A percentile compares a stretch with the other conserved stretches of the same genome.
phyloP scores from a whole-genome alignment of 1,284 basidiomycete species.

The Tylopilus sp. region DNA sequence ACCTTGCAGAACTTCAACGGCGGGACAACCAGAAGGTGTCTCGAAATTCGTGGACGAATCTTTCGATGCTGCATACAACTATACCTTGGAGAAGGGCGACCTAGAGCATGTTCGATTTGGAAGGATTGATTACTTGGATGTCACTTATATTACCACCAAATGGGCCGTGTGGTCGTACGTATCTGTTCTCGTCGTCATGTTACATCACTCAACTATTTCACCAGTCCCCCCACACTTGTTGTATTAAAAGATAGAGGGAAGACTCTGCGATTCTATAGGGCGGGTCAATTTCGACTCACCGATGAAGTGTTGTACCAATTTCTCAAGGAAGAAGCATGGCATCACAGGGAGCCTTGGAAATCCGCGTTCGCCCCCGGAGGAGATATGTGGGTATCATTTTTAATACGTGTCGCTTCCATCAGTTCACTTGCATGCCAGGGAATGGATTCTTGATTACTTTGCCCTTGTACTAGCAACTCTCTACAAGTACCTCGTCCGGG shows the following conservation, averaged over 20 bases:
- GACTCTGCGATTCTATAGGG: slow-evolving; percentile 78
- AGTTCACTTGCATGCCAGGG: slow-evolving; percentile 53
- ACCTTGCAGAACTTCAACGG: slow-evolving; percentile 66
- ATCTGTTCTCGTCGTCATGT: slow-evolving; percentile 12
- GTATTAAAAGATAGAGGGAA: slow-evolving; percentile 74
- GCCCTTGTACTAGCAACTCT: slow-evolving; percentile 59
- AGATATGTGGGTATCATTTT: slow-evolving; percentile 59
- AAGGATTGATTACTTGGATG: slow-evolving; percentile 84
- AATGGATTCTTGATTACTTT: slow-evolving; percentile 73
- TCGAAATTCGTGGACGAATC: slow-evolving; percentile 75
- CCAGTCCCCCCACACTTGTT: slow-evolving; percentile 77
- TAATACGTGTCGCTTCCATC: not conserved
- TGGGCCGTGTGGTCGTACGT: slow-evolving; percentile 84
- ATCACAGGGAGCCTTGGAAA: slow-evolving; percentile 68
- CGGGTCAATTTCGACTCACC: slow-evolving; percentile 67
- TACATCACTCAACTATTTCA: slow-evolving; percentile 11
- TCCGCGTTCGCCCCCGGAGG: slow-evolving; percentile 77
- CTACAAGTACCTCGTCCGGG: slow-evolving; percentile 59
- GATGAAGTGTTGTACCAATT: slow-evolving; percentile 71
- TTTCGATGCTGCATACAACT: slow-evolving; percentile 78
- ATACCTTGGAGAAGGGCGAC: slow-evolving; percentile 68
- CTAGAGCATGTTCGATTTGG: slow-evolving; percentile 79
- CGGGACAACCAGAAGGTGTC: slow-evolving; percentile 67
- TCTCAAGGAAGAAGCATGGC: slow-evolving; percentile 70
- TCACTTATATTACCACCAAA: slow-evolving; percentile 82